phyloP scores from a whole-genome alignment of 495 filamentous ascomycete species.

The Penicillium malachiteum region DNA sequence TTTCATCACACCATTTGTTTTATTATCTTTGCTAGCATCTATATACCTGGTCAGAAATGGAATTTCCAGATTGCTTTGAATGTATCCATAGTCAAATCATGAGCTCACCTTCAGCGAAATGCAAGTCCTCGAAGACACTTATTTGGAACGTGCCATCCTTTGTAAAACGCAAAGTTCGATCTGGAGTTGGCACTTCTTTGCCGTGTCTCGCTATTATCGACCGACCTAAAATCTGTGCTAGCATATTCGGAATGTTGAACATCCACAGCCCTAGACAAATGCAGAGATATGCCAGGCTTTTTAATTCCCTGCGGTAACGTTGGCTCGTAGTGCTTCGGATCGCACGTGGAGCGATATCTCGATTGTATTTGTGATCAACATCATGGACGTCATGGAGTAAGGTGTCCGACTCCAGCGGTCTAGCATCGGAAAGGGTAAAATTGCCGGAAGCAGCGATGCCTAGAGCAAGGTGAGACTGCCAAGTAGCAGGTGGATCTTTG shows the following conservation, averaged over 20 bases:
- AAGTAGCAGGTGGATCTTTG: too few species aligned
- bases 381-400: too few species aligned
- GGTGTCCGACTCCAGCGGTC: too few species aligned
- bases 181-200: neutral
- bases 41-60: neutral
- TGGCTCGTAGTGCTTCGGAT: neutral
- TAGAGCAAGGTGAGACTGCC: too few species aligned
- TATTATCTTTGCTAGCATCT: slow-evolving; percentile 44
- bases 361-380: neutral
- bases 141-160: slow-evolving; percentile 46
- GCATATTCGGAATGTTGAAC: neutral
- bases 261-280: neutral
- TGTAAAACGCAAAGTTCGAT: slow-evolving; percentile 26
- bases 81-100: neutral
- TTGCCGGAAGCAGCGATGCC: too few species aligned
- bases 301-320: neutral
- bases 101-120: slow-evolving; percentile 63
- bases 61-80: neutral
- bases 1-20: slow-evolving; percentile 58
- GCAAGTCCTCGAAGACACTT: slow-evolving; percentile 64
- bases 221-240: neutral
- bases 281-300: neutral
- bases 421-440: too few species aligned
- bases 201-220: neutral
- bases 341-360: neutral